Evolutionary conservation across 2,329 filamentous ascomycete species (phyloP).

Genomic region (Seiridium unicorne): DNA sequence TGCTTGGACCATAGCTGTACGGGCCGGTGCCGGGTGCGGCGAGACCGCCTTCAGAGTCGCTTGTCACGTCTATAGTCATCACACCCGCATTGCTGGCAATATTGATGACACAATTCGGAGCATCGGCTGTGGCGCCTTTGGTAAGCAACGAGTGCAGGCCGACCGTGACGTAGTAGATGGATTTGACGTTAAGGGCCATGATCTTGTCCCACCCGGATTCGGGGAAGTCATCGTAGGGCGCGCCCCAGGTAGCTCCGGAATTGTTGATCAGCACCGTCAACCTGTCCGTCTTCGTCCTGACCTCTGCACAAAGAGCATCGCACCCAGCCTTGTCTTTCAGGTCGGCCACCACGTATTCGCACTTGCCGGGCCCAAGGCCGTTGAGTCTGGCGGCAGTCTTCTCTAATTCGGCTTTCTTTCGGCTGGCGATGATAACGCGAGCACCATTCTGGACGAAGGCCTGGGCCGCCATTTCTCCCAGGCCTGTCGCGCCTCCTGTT

Average conservation of each 20-base stretch:
- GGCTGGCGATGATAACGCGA: slow-evolving; percentile 11
- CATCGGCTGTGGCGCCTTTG: slow-evolving; percentile 7
- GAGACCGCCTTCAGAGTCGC: background rate
- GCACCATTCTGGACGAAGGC: slow-evolving; percentile 11
- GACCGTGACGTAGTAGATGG: slow-evolving; percentile 10
- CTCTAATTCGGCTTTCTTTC: slow-evolving; percentile 9
- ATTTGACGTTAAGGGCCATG: slow-evolving; percentile 11
- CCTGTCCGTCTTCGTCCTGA: slow-evolving; percentile 1
- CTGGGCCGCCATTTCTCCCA: slow-evolving; percentile 11
- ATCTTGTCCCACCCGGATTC: slow-evolving; percentile 12
- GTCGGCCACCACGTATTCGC: slow-evolving; percentile 11
- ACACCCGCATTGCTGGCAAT: slow-evolving; percentile 9
- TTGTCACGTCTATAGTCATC: background rate
- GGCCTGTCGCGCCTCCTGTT: slow-evolving; percentile 9
- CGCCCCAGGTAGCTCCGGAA: slow-evolving; percentile 10
- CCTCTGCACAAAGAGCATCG: slow-evolving; percentile 7
- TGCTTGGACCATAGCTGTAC: slow-evolving; percentile 10
- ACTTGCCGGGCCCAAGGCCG: slow-evolving; percentile 5
- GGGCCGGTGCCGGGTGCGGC: slow-evolving; percentile 5
- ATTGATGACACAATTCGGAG: slow-evolving; percentile 8
- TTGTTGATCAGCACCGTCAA: slow-evolving; percentile 11
- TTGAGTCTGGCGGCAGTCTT: slow-evolving; percentile 7
- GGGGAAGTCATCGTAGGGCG: slow-evolving; percentile 11
- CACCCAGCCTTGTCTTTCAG: slow-evolving; percentile 11
- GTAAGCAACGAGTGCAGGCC: slow-evolving; percentile 9